Evolutionary conservation across 1,284 basidiomycete species (phyloP).

Genomic region (Kwoniella shivajii): DNA sequence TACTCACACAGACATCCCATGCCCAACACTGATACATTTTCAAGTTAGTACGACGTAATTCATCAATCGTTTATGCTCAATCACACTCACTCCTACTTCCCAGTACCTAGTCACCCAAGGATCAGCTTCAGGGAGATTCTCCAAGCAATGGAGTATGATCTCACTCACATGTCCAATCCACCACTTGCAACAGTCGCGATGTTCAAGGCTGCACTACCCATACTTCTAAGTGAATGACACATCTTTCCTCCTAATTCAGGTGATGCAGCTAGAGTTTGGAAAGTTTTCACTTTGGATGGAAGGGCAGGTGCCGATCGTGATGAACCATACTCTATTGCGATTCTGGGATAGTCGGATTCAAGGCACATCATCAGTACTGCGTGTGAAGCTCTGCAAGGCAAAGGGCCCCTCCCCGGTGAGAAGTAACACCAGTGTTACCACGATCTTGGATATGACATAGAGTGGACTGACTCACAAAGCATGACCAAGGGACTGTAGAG

Average conservation of each 20-base stretch:
- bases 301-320: slow-evolving; percentile 68
- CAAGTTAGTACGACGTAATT: neutral
- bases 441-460: neutral
- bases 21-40: slow-evolving; percentile 60
- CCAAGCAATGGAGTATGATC: neutral
- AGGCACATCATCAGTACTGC: neutral
- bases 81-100: slow-evolving; percentile 72
- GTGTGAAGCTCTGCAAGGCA: no score
- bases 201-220: slow-evolving; percentile 86
- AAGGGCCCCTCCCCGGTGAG: no score
- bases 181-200: slow-evolving; percentile 81
- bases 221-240: slow-evolving; percentile 79
- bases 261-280: slow-evolving; percentile 76
- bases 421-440: no score
- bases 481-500: slow-evolving; percentile 72
- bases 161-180: slow-evolving; percentile 70
- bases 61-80: neutral
- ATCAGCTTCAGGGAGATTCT: neutral
- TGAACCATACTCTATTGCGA: slow-evolving; percentile 90
- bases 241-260: slow-evolving; percentile 72
- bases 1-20: slow-evolving; percentile 82
- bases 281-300: slow-evolving; percentile 71
- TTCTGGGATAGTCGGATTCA: slow-evolving; percentile 34
- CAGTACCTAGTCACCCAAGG: slow-evolving; percentile 55
- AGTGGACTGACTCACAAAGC: slow-evolving; percentile 59